These are phyloP conservation scores for Pythium volutum DNA, from an alignment of 352 stramenopile species.

Conservation along the genomic window DNA sequence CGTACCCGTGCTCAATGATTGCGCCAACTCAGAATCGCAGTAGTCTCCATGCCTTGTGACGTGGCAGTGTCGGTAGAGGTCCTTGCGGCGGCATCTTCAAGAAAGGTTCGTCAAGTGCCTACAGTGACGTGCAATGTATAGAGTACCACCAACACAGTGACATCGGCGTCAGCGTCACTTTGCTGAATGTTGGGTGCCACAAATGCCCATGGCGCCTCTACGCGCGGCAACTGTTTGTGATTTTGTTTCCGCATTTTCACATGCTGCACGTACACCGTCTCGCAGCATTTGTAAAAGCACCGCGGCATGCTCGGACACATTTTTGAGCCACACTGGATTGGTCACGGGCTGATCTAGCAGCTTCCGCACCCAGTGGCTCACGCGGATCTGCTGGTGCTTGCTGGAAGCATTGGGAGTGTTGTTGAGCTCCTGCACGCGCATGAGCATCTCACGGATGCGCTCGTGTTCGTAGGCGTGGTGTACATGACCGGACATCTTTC, in stretches of 20 bases:
- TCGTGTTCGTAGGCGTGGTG: conserved; percentile 24
- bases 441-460: conserved; percentile 32
- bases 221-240: background rate
- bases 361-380: conserved; percentile 57
- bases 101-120: conserved; percentile 56
- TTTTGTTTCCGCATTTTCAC: background rate
- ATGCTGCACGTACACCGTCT: conserved; percentile 35
- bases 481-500: background rate
- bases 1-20: background rate
- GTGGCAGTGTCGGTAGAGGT: conserved; percentile 42
- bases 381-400: conserved; percentile 63
- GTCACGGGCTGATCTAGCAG: conserved; percentile 49
- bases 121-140: background rate
- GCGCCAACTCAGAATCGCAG: background rate
- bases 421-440: conserved; percentile 43
- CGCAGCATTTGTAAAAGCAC: conserved; percentile 52
- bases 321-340: conserved; percentile 58
- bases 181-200: too few species aligned
- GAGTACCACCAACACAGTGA: background rate
- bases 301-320: conserved; percentile 44
- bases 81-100: conserved; percentile 63
- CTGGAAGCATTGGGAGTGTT: background rate
- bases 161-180: background rate
- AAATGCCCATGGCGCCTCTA: background rate
- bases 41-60: conserved; percentile 34